Evolutionary conservation across 1,284 basidiomycete species (phyloP).

Genomic region (Tetrapyrgos nigripes): DNA sequence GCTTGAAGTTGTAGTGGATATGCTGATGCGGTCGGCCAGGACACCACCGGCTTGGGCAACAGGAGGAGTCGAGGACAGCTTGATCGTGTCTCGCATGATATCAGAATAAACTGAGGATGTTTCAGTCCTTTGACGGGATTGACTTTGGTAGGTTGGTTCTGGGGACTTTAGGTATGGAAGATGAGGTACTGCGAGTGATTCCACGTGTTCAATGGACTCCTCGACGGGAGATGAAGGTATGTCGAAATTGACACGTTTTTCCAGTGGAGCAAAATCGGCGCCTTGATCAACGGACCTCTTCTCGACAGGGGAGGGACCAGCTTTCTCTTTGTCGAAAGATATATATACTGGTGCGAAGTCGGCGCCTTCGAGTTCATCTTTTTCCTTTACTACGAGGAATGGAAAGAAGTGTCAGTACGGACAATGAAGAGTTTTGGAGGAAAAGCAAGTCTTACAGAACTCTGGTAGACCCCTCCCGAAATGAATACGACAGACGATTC

Average conservation of each 20-base stretch:
- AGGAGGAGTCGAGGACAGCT: slow-evolving; percentile 21
- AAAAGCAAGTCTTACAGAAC: slow-evolving; percentile 45
- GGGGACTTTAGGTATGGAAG: not conserved
- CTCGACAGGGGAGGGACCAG: too few relatives aligned
- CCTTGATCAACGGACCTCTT: too few relatives aligned
- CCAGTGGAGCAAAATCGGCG: too few relatives aligned
- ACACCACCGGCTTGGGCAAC: slow-evolving; percentile 3
- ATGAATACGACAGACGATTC: slow-evolving; percentile 52
- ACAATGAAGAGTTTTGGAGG: slow-evolving; percentile 36
- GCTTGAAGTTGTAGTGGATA: not conserved
- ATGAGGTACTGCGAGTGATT: not conserved
- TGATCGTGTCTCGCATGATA: slow-evolving; percentile 16
- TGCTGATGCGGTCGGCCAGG: not conserved
- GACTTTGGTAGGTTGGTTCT: not conserved
- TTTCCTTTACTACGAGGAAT: slow-evolving; percentile 5
- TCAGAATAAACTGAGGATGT: slow-evolving; percentile 19
- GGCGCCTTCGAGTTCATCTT: slow-evolving; percentile 8
- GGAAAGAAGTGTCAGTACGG: not conserved
- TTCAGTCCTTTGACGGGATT: not conserved
- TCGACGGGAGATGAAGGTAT: slow-evolving; percentile 3
- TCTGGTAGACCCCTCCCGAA: slow-evolving; percentile 58
- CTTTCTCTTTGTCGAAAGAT: not conserved
- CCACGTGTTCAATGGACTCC: not conserved
- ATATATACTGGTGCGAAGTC: slow-evolving; percentile 13
- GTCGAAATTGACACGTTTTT: too few relatives aligned